phyloP scores from a whole-genome alignment of 345 rosid genomes.

The Erucastrum elatum region DNA sequence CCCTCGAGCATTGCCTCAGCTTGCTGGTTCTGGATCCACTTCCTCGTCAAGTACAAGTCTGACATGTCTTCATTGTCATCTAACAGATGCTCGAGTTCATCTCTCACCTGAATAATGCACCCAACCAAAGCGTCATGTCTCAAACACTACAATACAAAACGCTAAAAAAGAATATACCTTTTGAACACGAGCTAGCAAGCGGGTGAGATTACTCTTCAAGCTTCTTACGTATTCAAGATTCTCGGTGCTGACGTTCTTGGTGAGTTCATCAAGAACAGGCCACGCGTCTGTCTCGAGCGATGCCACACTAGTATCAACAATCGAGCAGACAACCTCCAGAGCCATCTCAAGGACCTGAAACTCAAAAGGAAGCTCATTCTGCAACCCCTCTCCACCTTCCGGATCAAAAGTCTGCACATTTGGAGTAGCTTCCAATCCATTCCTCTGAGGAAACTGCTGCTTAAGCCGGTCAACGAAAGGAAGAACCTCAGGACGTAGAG shows the following conservation, averaged over 20 bases:
- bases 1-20: slow-evolving; percentile 52
- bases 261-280: not conserved
- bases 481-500: not conserved
- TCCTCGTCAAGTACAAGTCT: slow-evolving; percentile 75
- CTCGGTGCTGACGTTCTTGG: not conserved
- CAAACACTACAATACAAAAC: no score
- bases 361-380: not conserved
- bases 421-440: not conserved
- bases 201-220: not conserved
- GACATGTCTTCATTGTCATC: slow-evolving; percentile 95
- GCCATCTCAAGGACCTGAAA: not conserved
- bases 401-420: not conserved
- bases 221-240: not conserved
- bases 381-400: not conserved
- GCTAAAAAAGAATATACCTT: not conserved
- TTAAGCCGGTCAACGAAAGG: not conserved
- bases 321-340: not conserved
- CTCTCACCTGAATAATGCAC: slow-evolving; percentile 70
- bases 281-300: not conserved
- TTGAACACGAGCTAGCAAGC: not conserved
- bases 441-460: not conserved
- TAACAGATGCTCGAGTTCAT: slow-evolving; percentile 78
- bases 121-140: not conserved
- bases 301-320: not conserved
- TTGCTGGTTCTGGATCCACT: slow-evolving; percentile 78